Evolutionary conservation across 371 early-diverging fungal species (phyloP).

Genomic region (Zopfochytrium polystomum): DNA sequence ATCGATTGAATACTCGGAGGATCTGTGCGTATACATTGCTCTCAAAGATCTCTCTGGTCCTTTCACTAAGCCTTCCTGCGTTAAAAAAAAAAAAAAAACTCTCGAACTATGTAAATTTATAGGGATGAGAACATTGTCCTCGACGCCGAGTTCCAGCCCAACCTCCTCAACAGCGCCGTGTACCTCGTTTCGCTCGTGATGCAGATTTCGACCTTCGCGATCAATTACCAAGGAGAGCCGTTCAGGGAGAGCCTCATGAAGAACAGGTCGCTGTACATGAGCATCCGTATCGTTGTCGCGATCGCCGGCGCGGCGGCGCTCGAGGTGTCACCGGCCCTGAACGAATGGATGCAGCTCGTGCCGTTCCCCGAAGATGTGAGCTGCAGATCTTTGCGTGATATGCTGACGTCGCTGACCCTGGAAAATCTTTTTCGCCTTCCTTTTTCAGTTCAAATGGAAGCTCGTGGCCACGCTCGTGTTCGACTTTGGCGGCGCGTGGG

Average conservation of each 20-base stretch:
- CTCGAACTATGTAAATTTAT: too few species aligned
- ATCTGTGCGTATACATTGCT: constrained; percentile 28
- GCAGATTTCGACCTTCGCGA: constrained; percentile 99
- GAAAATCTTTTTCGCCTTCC: not conserved
- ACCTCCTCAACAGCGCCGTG: constrained; percentile 92
- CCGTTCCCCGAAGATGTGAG: constrained; percentile 79
- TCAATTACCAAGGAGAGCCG: constrained; percentile 98
- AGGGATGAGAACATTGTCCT: constrained; percentile 76
- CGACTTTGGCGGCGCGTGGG: constrained; percentile 69
- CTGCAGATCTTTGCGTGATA: constrained; percentile 5
- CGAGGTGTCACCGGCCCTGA: constrained; percentile 86
- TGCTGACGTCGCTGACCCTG: not conserved
- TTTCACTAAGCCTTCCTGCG: not conserved
- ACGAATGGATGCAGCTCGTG: constrained; percentile 87
- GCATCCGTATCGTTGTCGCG: constrained; percentile 77
- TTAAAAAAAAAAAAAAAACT: not conserved
- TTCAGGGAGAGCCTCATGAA: constrained; percentile 97
- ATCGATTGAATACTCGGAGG: constrained; percentile 39
- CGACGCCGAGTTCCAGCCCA: constrained; percentile 93
- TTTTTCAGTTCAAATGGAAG: constrained; percentile 60
- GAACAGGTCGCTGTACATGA: constrained; percentile 92
- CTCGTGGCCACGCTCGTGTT: constrained; percentile 66
- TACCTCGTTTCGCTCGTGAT: constrained; percentile 95
- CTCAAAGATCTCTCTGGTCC: not conserved
- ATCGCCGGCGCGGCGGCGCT: constrained; percentile 88